These are phyloP conservation scores for Pythium aquatile DNA, from an alignment of 352 stramenopile species.

Conservation along the genomic window DNA sequence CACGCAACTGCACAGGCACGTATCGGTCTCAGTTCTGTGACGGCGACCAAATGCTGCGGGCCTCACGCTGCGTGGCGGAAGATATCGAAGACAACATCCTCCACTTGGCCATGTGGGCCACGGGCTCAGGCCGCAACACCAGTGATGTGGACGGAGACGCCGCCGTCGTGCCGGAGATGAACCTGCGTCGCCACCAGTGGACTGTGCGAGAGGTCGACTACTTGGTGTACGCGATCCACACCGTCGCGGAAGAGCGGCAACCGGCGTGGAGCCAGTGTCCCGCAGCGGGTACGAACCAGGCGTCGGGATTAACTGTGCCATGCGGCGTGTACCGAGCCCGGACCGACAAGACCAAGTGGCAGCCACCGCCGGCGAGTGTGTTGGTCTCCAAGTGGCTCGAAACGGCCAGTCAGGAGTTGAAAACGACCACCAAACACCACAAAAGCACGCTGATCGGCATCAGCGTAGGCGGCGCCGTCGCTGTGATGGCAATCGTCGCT, in stretches of 20 bases:
- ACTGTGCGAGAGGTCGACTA: slow-evolving; percentile 17
- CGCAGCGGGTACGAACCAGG: background rate
- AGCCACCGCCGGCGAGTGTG: slow-evolving; percentile 10
- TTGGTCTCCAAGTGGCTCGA: slow-evolving; percentile 24
- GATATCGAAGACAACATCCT: slow-evolving; percentile 6
- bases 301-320: slow-evolving; percentile 24
- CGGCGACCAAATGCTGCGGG: slow-evolving; percentile 22
- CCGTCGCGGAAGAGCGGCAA: slow-evolving; percentile 12
- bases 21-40: slow-evolving; percentile 32
- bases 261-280: slow-evolving; percentile 18
- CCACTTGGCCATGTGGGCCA: slow-evolving; percentile 32
- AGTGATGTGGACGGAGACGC: slow-evolving; percentile 3
- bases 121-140: slow-evolving; percentile 12
- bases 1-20: slow-evolving; percentile 23
- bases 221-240: slow-evolving; percentile 32
- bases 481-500: background rate
- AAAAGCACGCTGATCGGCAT: background rate
- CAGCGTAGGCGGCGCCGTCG: background rate
- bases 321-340: slow-evolving; percentile 21
- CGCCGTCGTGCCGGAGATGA: slow-evolving; percentile 22
- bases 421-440: background rate
- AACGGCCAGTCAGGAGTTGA: slow-evolving; percentile 7
- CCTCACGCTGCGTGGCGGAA: slow-evolving; percentile 24
- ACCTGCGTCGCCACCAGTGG: slow-evolving; percentile 26
- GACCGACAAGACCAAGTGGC: slow-evolving; percentile 11